These are phyloP conservation scores for Yamadazyma aaseri DNA, from an alignment of 1,139 yeast species.

Conservation along the genomic window DNA sequence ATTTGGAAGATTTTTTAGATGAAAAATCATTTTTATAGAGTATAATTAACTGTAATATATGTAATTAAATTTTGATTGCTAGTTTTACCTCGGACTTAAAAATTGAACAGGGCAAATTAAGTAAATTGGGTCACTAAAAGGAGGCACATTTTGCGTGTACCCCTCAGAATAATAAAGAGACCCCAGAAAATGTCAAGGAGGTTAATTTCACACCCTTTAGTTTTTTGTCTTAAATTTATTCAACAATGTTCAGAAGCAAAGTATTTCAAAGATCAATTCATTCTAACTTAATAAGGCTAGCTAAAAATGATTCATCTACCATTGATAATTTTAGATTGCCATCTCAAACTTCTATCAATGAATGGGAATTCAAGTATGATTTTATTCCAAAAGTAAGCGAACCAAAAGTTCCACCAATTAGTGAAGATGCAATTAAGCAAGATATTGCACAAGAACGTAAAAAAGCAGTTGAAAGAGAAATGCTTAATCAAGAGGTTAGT, in stretches of 20 bases:
- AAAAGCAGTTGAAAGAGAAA: conserved; percentile 42
- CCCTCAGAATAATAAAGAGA: conserved; percentile 3
- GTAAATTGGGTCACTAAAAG: not conserved
- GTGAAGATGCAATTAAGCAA: conserved; percentile 50
- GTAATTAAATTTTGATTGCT: conserved; percentile 1
- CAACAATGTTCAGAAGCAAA: conserved; percentile 8
- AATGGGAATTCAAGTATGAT: conserved; percentile 54
- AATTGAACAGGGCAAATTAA: no score
- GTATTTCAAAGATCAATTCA: conserved; percentile 17
- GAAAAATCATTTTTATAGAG: conserved; percentile 2
- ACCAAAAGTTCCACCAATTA: conserved; percentile 53
- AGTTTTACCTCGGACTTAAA: no score
- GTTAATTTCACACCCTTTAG: not conserved
- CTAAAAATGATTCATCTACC: conserved; percentile 46
- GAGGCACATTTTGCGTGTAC: conserved; percentile 2
- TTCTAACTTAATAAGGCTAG: conserved; percentile 15
- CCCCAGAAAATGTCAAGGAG: conserved; percentile 7
- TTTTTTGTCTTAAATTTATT: conserved; percentile 2
- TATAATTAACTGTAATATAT: conserved; percentile 1
- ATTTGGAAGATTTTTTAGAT: conserved; percentile 27
- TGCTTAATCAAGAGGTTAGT: conserved; percentile 35
- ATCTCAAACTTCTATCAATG: conserved; percentile 47
- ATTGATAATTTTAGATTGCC: conserved; percentile 47
- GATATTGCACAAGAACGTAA: conserved; percentile 46
- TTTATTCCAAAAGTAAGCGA: conserved; percentile 43